Percentiles rank a stretch among this genome's conserved stretches.
Conservation (phyloP, 2,329 filamentous ascomycete genomes). For the Exophiala sideris region DNA sequence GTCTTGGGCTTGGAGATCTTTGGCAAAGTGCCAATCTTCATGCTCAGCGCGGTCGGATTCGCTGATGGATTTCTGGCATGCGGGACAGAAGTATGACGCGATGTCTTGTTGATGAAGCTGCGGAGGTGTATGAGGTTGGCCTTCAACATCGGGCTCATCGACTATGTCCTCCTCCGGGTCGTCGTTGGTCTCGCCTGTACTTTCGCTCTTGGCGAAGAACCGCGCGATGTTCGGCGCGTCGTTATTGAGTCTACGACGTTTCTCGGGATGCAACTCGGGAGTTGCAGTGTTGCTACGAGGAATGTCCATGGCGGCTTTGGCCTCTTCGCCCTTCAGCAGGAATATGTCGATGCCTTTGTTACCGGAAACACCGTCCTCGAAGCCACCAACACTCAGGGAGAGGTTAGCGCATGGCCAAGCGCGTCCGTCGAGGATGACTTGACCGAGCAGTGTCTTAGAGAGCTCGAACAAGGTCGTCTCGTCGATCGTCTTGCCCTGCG, state of each 20-base stretch:
- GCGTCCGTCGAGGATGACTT: constrained; percentile 72
- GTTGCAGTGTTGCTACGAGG: constrained; percentile 23
- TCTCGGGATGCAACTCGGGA: constrained; percentile 22
- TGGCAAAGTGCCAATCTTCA: constrained; percentile 91
- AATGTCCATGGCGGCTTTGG: constrained; percentile 43
- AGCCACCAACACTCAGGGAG: constrained; percentile 82
- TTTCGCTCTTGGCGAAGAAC: constrained; percentile 53
- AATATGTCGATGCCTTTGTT: constrained; percentile 86
- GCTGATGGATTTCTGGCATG: constrained; percentile 63
- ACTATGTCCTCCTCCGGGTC: constrained; percentile 18
- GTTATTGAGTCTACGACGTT: constrained; percentile 44
- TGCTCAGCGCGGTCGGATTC: constrained; percentile 67
- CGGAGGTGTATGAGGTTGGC: constrained; percentile 1
- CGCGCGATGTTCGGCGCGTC: constrained; percentile 54
- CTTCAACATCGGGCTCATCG: constrained; percentile 19
- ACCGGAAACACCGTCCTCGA: constrained; percentile 79
- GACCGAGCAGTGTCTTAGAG: constrained; percentile 70
- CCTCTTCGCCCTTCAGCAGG: constrained; percentile 65
- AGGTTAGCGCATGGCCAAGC: constrained; percentile 92
- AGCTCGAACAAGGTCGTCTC: constrained; percentile 71
- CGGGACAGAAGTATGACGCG: constrained; percentile 54
- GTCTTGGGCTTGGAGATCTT: constrained; percentile 71
- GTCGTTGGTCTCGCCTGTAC: constrained; percentile 30
- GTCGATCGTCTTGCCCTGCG: constrained; percentile 68
- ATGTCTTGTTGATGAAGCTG: constrained; percentile 16